phyloP scores from a whole-genome alignment of 352 stramenopile species.

The Pythium coloratum region DNA sequence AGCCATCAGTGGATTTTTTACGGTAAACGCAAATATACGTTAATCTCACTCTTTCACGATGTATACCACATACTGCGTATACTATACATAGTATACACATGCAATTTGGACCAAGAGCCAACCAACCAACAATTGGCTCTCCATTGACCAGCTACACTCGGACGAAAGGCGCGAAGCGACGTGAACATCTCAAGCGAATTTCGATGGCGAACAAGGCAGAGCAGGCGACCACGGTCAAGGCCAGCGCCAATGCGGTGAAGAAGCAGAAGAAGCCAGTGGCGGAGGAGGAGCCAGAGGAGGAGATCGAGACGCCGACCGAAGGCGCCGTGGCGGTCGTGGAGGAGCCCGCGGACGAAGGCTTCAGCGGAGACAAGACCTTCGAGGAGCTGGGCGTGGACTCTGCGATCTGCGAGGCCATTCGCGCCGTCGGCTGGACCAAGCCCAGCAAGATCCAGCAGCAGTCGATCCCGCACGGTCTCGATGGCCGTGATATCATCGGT shows the following conservation, averaged over 20 bases:
- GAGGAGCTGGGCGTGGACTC: constrained; percentile 88
- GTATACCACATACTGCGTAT: not conserved
- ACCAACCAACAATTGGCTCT: constrained; percentile 15
- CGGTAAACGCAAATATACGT: constrained; percentile 2
- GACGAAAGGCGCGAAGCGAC: constrained; percentile 11
- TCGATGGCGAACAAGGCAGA: constrained; percentile 20
- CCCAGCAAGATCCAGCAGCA: constrained; percentile 96
- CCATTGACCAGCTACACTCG: constrained; percentile 12
- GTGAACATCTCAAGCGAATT: not conserved
- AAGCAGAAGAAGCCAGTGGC: not conserved
- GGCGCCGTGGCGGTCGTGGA: constrained; percentile 6
- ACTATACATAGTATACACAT: constrained; percentile 11
- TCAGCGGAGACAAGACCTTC: constrained; percentile 84
- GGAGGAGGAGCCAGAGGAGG: constrained; percentile 2
- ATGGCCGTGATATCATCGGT: constrained; percentile 97
- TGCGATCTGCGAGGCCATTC: constrained; percentile 91
- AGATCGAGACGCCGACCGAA: constrained; percentile 21
- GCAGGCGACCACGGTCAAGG: constrained; percentile 8
- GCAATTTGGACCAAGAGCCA: not conserved
- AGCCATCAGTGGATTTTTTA: not conserved
- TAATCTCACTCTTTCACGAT: not conserved
- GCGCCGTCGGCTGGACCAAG: constrained; percentile 90
- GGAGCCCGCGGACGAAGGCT: constrained; percentile 39
- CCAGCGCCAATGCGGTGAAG: not conserved
- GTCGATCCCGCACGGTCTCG: constrained; percentile 91